Evolutionary conservation across 106 monocot genomes (phyloP).

Genomic region (Platanthera zijinensis): DNA sequence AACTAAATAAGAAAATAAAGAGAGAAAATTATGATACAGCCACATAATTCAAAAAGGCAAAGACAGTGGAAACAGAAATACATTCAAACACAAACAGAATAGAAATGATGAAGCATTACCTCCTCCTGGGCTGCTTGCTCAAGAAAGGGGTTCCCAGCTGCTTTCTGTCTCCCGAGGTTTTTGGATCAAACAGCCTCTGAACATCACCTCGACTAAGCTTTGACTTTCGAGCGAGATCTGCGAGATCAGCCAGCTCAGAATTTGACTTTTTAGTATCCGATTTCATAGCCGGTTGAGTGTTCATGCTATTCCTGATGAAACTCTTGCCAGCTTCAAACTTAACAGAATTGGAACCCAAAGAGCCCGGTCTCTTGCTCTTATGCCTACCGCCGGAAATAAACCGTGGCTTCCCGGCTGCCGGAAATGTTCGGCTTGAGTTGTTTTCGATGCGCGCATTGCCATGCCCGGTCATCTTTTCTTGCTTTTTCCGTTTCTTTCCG

Average conservation of each 20-base stretch:
- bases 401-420: constrained; percentile 22
- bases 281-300: constrained; percentile 6
- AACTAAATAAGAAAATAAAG: neutral
- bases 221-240: constrained; percentile 32
- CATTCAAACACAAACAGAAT: neutral
- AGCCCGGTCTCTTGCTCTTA: constrained; percentile 10
- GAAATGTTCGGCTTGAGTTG: constrained; percentile 13
- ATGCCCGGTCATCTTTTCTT: constrained; percentile 12
- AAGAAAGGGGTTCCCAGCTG: neutral
- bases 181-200: constrained; percentile 41
- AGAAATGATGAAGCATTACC: neutral
- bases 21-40: neutral
- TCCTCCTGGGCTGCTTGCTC: neutral
- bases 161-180: constrained; percentile 6
- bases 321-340: neutral
- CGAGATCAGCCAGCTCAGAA: constrained; percentile 39
- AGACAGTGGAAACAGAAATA: neutral
- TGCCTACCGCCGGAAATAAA: constrained; percentile 5
- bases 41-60: neutral
- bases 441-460: neutral
- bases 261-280: constrained; percentile 22
- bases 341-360: neutral
- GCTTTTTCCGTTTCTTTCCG: constrained; percentile 22
- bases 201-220: constrained; percentile 37
- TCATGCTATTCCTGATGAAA: constrained; percentile 2